Evolutionary conservation across 805 yeast genomes (phyloP).

Genomic region (Hyphopichia homilentoma): DNA sequence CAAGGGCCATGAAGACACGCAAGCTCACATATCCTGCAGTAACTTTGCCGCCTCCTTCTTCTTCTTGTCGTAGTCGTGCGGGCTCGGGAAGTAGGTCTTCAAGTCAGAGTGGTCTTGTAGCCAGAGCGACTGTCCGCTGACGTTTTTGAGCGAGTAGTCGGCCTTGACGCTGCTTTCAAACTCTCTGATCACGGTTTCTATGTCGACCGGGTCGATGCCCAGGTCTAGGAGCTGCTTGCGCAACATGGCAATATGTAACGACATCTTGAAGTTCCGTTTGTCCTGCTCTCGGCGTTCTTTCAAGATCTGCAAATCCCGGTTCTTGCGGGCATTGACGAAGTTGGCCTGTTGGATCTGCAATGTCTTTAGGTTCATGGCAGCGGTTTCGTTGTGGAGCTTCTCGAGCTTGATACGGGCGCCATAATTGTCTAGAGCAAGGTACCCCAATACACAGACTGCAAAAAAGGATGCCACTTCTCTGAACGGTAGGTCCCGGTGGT

Average conservation of each 20-base stretch:
- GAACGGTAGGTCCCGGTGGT: slow-evolving; percentile 8
- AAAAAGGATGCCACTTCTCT: slow-evolving; percentile 40
- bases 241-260: slow-evolving; percentile 62
- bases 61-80: slow-evolving; percentile 54
- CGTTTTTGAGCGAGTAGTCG: slow-evolving; percentile 52
- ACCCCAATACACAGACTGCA: slow-evolving; percentile 42
- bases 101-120: slow-evolving; percentile 48
- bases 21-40: too few relatives aligned
- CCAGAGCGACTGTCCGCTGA: slow-evolving; percentile 58
- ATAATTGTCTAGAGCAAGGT: slow-evolving; percentile 52
- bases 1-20: too few relatives aligned
- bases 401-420: slow-evolving; percentile 35
- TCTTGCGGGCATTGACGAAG: slow-evolving; percentile 47
- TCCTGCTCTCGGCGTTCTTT: slow-evolving; percentile 48
- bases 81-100: slow-evolving; percentile 53
- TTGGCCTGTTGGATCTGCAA: slow-evolving; percentile 44
- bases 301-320: slow-evolving; percentile 48
- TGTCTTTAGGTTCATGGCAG: slow-evolving; percentile 34
- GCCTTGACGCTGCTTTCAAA: slow-evolving; percentile 58
- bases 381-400: slow-evolving; percentile 29
- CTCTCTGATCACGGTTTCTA: slow-evolving; percentile 50
- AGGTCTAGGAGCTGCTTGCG: slow-evolving; percentile 56
- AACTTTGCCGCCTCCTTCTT: too few relatives aligned
- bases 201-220: slow-evolving; percentile 54
- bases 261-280: slow-evolving; percentile 55